phyloP scores from a whole-genome alignment of 495 filamentous ascomycete species.

The Neurospora terricola region DNA sequence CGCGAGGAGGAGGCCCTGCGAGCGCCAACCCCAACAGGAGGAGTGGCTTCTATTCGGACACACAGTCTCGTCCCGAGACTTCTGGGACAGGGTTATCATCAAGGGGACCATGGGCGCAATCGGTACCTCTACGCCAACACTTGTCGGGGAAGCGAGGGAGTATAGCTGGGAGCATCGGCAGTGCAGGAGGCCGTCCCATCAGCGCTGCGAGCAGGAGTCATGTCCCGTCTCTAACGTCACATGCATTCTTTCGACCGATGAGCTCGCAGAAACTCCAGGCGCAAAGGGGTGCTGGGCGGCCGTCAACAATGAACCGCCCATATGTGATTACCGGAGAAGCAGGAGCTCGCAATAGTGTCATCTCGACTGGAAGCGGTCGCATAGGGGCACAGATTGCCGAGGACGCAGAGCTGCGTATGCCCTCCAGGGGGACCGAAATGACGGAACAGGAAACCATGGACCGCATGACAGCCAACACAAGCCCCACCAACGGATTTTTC shows the following conservation, averaged over 20 bases:
- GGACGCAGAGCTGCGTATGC: constrained; percentile 44
- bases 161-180: constrained; percentile 31
- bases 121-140: constrained; percentile 36
- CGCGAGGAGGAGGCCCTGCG: constrained; percentile 18
- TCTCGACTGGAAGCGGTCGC: constrained; percentile 34
- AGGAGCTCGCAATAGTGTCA: constrained; percentile 37
- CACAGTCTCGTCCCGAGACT: constrained; percentile 37
- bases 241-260: constrained; percentile 94
- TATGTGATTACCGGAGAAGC: constrained; percentile 24
- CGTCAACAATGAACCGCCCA: constrained; percentile 27
- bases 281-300: constrained; percentile 54
- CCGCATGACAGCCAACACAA: constrained; percentile 62
- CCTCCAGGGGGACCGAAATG: constrained; percentile 69
- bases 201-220: constrained; percentile 71
- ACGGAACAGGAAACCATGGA: constrained; percentile 56
- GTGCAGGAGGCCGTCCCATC: constrained; percentile 43
- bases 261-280: constrained; percentile 91
- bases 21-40: constrained; percentile 15
- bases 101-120: constrained; percentile 39
- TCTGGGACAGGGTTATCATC: constrained; percentile 41
- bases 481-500: constrained; percentile 55
- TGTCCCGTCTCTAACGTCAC: constrained; percentile 78
- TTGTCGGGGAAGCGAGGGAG: constrained; percentile 32
- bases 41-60: constrained; percentile 33
- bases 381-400: constrained; percentile 26